phyloP scores from a whole-genome alignment of 257 asterid species.

The Solanum neorickii region DNA sequence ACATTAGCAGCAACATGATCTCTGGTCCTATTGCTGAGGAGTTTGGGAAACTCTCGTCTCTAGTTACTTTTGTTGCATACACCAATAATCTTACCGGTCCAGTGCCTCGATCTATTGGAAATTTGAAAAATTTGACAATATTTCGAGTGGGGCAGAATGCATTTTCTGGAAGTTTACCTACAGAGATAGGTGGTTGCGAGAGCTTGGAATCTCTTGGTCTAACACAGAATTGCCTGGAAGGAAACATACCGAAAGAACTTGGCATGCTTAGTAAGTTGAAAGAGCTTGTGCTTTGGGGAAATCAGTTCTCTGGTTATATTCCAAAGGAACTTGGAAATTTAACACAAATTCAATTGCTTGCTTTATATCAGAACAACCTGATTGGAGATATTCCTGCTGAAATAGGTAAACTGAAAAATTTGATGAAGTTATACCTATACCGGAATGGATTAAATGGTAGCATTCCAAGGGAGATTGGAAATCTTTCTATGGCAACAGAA shows the following conservation, averaged over 20 bases:
- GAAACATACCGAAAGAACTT: slow-evolving; percentile 65
- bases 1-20: slow-evolving; percentile 58
- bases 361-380: slow-evolving; percentile 64
- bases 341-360: slow-evolving; percentile 46
- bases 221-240: slow-evolving; percentile 62
- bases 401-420: slow-evolving; percentile 37
- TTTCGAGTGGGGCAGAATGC: slow-evolving; percentile 82
- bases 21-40: slow-evolving; percentile 63
- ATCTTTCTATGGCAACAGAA: slow-evolving; percentile 42
- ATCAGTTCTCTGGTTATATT: slow-evolving; percentile 56
- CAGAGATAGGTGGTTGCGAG: slow-evolving; percentile 48
- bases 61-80: slow-evolving; percentile 64
- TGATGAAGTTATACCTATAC: slow-evolving; percentile 45
- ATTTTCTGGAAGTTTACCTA: slow-evolving; percentile 64
- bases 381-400: slow-evolving; percentile 71
- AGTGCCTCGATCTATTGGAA: slow-evolving; percentile 58
- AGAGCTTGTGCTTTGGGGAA: slow-evolving; percentile 63
- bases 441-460: slow-evolving; percentile 70
- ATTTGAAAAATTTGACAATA: slow-evolving; percentile 33
- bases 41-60: slow-evolving; percentile 60
- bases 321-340: slow-evolving; percentile 76
- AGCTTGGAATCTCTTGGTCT: slow-evolving; percentile 60
- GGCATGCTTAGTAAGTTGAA: slow-evolving; percentile 50
- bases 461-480: slow-evolving; percentile 76
- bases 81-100: slow-evolving; percentile 74